Conservation (phyloP, 371 early-diverging fungal species). For the Coemansia sp. region DNA sequence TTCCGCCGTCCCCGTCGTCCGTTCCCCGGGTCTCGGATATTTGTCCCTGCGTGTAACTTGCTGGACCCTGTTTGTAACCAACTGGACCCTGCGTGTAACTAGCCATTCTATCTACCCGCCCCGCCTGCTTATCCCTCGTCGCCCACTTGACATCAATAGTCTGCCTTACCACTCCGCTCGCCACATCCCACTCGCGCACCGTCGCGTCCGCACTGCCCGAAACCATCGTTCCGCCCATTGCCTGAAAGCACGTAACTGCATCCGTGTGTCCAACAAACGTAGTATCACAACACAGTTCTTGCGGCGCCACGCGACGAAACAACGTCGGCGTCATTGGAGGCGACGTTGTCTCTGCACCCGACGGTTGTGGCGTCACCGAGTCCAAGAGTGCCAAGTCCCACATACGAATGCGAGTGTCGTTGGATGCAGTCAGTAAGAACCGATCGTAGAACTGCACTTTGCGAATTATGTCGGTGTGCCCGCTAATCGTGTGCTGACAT, state of each 20-base stretch:
- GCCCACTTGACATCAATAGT: constrained; percentile 73
- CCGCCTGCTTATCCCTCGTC: constrained; percentile 42
- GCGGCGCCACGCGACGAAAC: constrained; percentile 24
- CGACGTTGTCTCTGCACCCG: too few species aligned
- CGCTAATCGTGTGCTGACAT: constrained; percentile 26
- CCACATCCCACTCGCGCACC: constrained; percentile 85
- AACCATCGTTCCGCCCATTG: constrained; percentile 57
- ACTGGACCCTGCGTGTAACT: too few species aligned
- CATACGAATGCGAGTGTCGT: constrained; percentile 74
- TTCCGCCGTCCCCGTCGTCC: constrained; percentile 56
- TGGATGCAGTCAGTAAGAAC: constrained; percentile 74
- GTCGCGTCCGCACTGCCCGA: constrained; percentile 88
- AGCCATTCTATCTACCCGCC: not conserved
- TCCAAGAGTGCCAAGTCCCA: constrained; percentile 73
- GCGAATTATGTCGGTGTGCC: constrained; percentile 56
- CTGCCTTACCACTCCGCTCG: constrained; percentile 66
- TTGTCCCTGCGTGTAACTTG: not conserved
- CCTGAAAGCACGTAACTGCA: constrained; percentile 60
- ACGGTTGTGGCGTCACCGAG: constrained; percentile 22
- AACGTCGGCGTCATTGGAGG: constrained; percentile 44
- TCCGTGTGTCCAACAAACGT: constrained; percentile 58
- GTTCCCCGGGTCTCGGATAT: constrained; percentile 22
- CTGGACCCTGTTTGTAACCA: not conserved
- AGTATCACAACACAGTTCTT: constrained; percentile 53
- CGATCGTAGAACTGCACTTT: constrained; percentile 66